phyloP scores from a whole-genome alignment of 1,139 yeast genomes.

The Pneumocystis oryctolagi region DNA sequence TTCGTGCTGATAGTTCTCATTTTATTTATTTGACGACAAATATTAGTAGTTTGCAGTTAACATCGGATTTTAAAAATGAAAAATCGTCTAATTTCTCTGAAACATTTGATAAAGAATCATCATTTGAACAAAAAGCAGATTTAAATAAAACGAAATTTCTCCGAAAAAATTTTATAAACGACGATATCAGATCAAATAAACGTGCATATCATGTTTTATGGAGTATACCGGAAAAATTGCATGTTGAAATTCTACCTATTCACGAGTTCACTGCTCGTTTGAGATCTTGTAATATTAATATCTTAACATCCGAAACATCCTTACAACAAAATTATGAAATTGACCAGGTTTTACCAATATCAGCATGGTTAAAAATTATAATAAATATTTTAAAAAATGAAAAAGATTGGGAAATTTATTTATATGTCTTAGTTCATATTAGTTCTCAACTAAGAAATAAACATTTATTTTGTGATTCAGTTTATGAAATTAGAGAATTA shows the following conservation, averaged over 20 bases:
- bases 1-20: not conserved
- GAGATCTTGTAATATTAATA: not conserved
- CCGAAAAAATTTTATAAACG: not conserved
- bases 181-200: not conserved
- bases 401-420: constrained; percentile 51
- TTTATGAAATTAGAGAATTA: constrained; percentile 34
- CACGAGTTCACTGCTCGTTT: not conserved
- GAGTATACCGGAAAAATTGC: not conserved
- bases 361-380: constrained; percentile 18
- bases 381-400: constrained; percentile 27
- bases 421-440: constrained; percentile 52
- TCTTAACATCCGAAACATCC: not conserved
- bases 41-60: not conserved
- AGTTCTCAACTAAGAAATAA: constrained; percentile 59
- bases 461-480: constrained; percentile 36
- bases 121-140: not conserved
- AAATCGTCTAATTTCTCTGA: not conserved
- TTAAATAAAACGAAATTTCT: not conserved
- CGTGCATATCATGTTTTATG: not conserved
- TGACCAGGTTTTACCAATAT: not conserved
- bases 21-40: not conserved
- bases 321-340: not conserved
- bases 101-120: not conserved
- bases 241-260: not conserved
- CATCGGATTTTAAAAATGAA: not conserved